phyloP scores from a whole-genome alignment of 2,329 filamentous ascomycete genomes.

The Neurospora sp. region DNA sequence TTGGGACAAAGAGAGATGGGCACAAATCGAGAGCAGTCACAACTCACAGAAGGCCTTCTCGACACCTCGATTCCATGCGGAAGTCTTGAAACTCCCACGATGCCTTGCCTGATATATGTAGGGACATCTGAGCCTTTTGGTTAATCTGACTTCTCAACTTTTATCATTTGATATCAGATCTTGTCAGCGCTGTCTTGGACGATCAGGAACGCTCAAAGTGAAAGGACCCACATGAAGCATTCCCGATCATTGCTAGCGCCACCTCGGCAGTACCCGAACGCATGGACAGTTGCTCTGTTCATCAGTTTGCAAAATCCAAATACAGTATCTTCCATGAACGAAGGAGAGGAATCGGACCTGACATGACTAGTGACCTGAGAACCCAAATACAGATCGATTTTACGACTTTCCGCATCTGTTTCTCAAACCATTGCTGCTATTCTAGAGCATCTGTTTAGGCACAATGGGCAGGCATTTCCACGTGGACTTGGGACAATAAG shows the following conservation, averaged over 20 bases:
- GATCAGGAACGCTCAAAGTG: background rate
- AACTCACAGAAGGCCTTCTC: background rate
- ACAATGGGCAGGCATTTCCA: background rate
- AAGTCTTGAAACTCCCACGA: background rate
- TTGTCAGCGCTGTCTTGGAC: background rate
- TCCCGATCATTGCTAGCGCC: background rate
- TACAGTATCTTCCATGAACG: background rate
- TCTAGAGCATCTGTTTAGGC: background rate
- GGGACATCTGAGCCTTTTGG: background rate
- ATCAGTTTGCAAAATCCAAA: background rate
- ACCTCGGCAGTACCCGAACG: background rate
- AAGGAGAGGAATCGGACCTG: background rate
- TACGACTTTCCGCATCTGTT: background rate
- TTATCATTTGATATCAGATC: background rate
- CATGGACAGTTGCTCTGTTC: background rate
- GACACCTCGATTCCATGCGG: background rate
- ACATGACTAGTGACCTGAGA: background rate
- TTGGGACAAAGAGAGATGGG: background rate
- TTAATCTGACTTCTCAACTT: background rate
- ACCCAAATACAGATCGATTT: background rate
- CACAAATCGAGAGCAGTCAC: background rate
- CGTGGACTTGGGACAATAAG: conserved; percentile 1
- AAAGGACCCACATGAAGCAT: background rate
- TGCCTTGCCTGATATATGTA: background rate
- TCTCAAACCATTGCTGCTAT: background rate